Conservation (phyloP, 176 grass and related monocot genomes). For the Lolium rigidum region DNA sequence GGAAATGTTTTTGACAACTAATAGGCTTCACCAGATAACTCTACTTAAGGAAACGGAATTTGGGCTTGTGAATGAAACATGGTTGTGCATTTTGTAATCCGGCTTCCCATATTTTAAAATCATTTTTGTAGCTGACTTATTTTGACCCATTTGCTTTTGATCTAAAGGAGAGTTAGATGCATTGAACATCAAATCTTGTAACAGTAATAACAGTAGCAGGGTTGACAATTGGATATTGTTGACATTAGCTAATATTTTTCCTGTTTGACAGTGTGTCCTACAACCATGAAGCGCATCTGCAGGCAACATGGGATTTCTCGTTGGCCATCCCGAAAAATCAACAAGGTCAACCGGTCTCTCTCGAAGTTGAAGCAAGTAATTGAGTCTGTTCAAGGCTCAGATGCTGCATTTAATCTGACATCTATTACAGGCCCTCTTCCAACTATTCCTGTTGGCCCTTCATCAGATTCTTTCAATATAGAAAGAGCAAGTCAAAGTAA, state of each 20-base stretch:
- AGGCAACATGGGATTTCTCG: constrained; percentile 94
- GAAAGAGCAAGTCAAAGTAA: constrained; percentile 60
- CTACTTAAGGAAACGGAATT: neutral
- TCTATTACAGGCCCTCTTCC: constrained; percentile 74
- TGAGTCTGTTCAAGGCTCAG: constrained; percentile 90
- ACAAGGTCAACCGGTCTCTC: constrained; percentile 96
- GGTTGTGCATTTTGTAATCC: neutral
- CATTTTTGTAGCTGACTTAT: neutral
- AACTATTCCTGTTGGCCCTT: constrained; percentile 62
- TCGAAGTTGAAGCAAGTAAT: constrained; percentile 94
- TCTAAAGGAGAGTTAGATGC: neutral
- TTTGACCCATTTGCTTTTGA: constrained; percentile 22
- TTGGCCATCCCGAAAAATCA: constrained; percentile 97
- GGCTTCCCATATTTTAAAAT: constrained; percentile 6
- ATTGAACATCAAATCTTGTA: constrained; percentile 2
- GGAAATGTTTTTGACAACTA: constrained; percentile 20
- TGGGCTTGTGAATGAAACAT: neutral
- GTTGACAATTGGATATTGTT: constrained; percentile 6
- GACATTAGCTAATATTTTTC: constrained; percentile 35
- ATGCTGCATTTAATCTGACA: constrained; percentile 70
- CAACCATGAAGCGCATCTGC: constrained; percentile 99
- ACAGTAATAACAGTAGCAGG: neutral
- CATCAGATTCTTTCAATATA: constrained; percentile 54
- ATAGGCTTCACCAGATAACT: neutral
- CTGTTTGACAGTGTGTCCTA: constrained; percentile 80